Evolutionary conservation across 345 rosid species (phyloP).

Genomic region (Eucalyptus pauciflora): DNA sequence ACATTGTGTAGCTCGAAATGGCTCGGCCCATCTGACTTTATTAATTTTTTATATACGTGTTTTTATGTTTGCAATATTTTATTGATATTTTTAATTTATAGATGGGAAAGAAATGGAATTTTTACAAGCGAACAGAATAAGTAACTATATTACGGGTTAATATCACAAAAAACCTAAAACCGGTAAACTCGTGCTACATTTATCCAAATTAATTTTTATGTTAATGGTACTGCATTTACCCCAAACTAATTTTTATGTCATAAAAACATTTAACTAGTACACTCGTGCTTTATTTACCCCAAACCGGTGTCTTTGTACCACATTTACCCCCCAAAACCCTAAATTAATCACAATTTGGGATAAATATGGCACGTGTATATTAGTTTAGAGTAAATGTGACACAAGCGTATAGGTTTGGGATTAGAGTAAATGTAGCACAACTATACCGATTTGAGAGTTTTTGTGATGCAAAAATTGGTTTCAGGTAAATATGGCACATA

Average conservation of each 20-base stretch:
- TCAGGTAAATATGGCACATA: too few species aligned
- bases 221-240: background rate
- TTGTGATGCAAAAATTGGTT: background rate
- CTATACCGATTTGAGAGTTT: too few species aligned
- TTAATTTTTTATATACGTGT: too few species aligned
- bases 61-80: background rate
- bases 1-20: background rate
- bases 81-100: too few species aligned
- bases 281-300: background rate
- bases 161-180: too few species aligned
- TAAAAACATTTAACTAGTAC: too few species aligned
- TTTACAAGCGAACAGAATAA: background rate
- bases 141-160: background rate
- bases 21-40: background rate
- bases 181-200: too few species aligned
- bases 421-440: background rate
- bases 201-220: background rate
- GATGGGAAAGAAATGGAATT: background rate
- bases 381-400: too few species aligned
- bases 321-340: background rate
- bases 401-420: rapidly evolving
- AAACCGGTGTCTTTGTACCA: background rate
- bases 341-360: background rate
- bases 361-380: too few species aligned
- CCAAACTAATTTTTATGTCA: too few species aligned